phyloP scores from a whole-genome alignment of 768 basidiomycete genomes.

The Leccinellum luteum region DNA sequence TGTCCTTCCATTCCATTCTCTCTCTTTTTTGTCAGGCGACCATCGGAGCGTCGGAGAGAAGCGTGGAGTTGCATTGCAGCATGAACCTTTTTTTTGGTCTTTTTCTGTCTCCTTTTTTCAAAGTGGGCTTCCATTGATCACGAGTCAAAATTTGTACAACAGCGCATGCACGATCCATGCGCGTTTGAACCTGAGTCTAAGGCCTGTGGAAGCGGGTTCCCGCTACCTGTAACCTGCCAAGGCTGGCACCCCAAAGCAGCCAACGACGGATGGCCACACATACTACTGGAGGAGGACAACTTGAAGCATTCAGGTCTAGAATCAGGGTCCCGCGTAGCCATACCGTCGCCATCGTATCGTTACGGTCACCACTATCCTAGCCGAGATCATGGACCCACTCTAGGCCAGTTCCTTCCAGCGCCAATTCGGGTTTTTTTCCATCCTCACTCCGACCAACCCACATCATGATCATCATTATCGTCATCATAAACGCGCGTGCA shows the following conservation, averaged over 20 bases:
- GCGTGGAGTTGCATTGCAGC: conserved; percentile 2
- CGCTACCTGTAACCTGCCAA: not conserved
- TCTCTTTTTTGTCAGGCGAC: not conserved
- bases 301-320: not conserved
- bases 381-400: not conserved
- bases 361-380: not conserved
- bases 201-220: not conserved
- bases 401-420: not conserved
- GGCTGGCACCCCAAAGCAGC: not conserved
- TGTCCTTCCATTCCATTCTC: not conserved
- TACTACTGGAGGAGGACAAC: not conserved
- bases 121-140: not conserved
- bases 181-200: not conserved
- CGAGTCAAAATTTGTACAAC: not conserved
- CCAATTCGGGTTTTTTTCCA: not conserved
- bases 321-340: not conserved
- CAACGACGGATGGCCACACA: not conserved
- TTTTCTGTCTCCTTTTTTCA: not conserved
- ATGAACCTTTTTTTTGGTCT: not conserved
- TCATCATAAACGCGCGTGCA: not conserved
- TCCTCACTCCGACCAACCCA: not conserved
- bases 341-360: not conserved
- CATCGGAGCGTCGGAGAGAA: conserved; percentile 11
- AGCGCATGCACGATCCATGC: not conserved
- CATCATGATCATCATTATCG: not conserved